Conservation (phyloP, 73 alveolate genomes). For the Durusdinium trenchii region DNA sequence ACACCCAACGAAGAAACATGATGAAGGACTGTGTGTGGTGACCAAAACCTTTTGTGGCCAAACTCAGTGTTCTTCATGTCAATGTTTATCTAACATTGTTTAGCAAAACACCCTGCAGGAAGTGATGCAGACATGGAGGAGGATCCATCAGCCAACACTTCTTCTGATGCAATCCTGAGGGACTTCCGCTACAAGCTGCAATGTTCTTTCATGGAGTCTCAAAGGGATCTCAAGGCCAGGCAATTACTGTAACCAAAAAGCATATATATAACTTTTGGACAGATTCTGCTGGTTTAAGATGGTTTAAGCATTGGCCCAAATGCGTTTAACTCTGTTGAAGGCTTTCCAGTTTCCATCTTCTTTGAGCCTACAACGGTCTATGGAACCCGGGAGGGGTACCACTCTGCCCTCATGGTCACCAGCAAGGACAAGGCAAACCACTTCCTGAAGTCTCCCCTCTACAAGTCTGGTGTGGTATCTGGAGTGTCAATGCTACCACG, state of each 20-base stretch:
- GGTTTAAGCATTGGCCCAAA: too few species aligned
- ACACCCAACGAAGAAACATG: too few species aligned
- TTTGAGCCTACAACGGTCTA: conserved; percentile 1
- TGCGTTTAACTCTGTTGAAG: neutral
- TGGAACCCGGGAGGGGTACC: conserved; percentile 32
- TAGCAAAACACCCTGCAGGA: too few species aligned
- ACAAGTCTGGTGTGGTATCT: neutral
- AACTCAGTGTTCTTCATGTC: too few species aligned
- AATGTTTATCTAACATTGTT: too few species aligned
- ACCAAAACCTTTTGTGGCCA: too few species aligned
- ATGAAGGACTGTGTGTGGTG: too few species aligned
- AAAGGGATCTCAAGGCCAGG: neutral
- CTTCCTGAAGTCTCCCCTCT: neutral
- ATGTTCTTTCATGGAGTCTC: conserved; percentile 4
- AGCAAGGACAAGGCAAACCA: neutral
- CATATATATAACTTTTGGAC: too few species aligned
- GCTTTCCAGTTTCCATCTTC: neutral
- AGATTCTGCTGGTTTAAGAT: too few species aligned
- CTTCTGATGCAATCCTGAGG: conserved; percentile 30
- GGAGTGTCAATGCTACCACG: conserved; percentile 26
- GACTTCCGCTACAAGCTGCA: conserved; percentile 41
- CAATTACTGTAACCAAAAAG: neutral
- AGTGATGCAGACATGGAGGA: neutral
- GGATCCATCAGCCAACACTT: neutral
- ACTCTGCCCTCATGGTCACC: conserved; percentile 3